Percentiles rank a stretch among this genome's conserved stretches.
These are phyloP conservation scores for Trichoderma breve DNA, from an alignment of 2,329 filamentous ascomycete genomes.

Conservation along the genomic window DNA sequence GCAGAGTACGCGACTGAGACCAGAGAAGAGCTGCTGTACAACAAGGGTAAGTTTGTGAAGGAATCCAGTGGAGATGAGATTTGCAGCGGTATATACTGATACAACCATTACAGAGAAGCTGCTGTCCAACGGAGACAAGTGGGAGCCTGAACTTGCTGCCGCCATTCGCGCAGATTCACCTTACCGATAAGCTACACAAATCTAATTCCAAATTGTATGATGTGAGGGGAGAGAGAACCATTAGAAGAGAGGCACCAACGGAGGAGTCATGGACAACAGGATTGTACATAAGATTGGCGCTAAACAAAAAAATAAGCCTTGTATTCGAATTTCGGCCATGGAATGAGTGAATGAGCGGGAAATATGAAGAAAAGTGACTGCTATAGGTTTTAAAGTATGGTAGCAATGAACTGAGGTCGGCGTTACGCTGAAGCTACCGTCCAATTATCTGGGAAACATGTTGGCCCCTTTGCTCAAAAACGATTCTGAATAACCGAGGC, in stretches of 20 bases:
- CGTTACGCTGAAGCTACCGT: neutral
- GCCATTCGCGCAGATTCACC: slow-evolving; percentile 89
- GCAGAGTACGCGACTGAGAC: slow-evolving; percentile 64
- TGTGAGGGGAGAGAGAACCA: neutral
- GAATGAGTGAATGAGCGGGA: neutral
- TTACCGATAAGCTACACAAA: slow-evolving; percentile 62
- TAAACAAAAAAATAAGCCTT: neutral
- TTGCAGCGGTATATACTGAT: neutral
- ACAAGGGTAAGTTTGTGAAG: slow-evolving; percentile 62
- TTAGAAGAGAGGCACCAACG: neutral
- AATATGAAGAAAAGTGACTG: neutral
- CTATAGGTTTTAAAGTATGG: neutral
- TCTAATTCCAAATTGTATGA: slow-evolving; percentile 18
- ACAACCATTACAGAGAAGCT: slow-evolving; percentile 66
- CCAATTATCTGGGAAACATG: neutral
- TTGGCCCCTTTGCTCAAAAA: neutral
- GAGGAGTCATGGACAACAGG: neutral
- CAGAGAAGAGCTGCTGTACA: slow-evolving; percentile 93
- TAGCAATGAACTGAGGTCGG: neutral
- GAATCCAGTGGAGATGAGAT: neutral
- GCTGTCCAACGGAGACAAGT: slow-evolving; percentile 86
- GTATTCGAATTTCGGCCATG: neutral
- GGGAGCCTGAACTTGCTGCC: slow-evolving; percentile 95
- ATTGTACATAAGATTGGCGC: slow-evolving; percentile 22
- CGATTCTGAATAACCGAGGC: neutral